Evolutionary conservation across 2,329 filamentous ascomycete species (phyloP), one percentile per base, ranked within the genome.

Genomic region (Exophiala spinifera): DNA sequence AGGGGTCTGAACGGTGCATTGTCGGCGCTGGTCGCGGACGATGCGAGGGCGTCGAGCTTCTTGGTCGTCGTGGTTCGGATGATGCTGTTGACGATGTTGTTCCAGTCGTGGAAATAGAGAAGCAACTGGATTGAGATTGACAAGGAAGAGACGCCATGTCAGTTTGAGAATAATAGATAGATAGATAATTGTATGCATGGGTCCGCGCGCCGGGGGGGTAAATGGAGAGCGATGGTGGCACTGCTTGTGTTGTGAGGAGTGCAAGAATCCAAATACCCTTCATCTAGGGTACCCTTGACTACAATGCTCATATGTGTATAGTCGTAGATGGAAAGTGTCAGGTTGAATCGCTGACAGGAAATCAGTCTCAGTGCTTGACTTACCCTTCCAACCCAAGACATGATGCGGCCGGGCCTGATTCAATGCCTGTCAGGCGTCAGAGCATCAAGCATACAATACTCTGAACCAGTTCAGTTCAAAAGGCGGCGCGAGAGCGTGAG

Each of bases 81-180:
- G 36, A 44, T 15, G 15, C 20, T 23, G 46, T 36, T 23, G 31
- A 49, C 19, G 17, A 44, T 49, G 36, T 54, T 54, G 36, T 40
- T 49, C 51, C 51, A 54, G 36, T 54, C 43, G 51, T 54, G 51
- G 45, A 49, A 49, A n/a, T 15, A 10, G 6, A 49, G 45, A 15
- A 46, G 13, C 31, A 17, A 37, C 50, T 53, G 36, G 14, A n/a
- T n/a, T n/a, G n/a, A n/a, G n/a, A n/a, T 15, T 8, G 4, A 44
- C 14, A n/a, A 21, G 15, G 42, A 1, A n/a, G 1, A 31, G 11
- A 8, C 14, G 7, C 6, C 43, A 8, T 36, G 28, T 31, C 28
- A 31, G 28, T 31, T 6, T 10, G 7, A 4, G 23, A 4, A 25
- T 7, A 25, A n/a, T n/a, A n/a, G n/a, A n/a, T n/a, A n/a, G n/a